Percentiles rank a stretch among this genome's conserved stretches.
phyloP scores from a whole-genome alignment of 768 basidiomycete genomes.

The Lactarius hatsudake region DNA sequence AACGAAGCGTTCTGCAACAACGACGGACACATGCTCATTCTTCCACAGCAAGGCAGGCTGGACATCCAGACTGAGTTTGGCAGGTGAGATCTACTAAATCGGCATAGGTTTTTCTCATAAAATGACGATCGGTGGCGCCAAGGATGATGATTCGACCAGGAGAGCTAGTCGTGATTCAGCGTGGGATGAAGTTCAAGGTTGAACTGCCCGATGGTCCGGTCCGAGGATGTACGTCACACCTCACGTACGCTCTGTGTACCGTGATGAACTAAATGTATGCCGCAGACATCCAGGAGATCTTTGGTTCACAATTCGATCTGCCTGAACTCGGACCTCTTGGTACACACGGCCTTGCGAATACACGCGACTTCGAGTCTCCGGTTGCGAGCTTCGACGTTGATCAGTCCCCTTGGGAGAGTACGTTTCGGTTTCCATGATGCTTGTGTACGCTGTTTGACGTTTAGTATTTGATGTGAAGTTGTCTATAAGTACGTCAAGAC shows the following conservation, averaged over 20 bases:
- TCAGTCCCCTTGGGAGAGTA: conserved; percentile 57
- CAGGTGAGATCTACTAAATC: conserved; percentile 39
- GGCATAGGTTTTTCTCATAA: conserved; percentile 10
- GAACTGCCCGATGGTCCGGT: conserved; percentile 30
- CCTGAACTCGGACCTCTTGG: conserved; percentile 68
- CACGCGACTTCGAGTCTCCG: conserved; percentile 62
- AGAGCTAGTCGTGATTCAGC: conserved; percentile 62
- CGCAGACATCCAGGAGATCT: conserved; percentile 61
- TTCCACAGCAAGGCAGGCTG: conserved; percentile 61
- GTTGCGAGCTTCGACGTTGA: conserved; percentile 67
- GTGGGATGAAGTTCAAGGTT: conserved; percentile 67
- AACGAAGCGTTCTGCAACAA: conserved; percentile 59
- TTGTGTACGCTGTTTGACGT: not conserved
- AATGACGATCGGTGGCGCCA: not conserved
- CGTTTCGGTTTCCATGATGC: conserved; percentile 26
- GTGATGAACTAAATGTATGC: not conserved
- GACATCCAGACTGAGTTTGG: conserved; percentile 72
- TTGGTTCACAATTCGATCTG: conserved; percentile 57
- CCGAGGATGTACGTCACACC: conserved; percentile 17
- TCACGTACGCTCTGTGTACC: not conserved
- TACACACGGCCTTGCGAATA: conserved; percentile 61
- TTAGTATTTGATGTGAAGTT: conserved; percentile 49
- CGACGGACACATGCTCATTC: conserved; percentile 65
- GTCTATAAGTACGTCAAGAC: conserved; percentile 1
- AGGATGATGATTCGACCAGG: conserved; percentile 64